Evolutionary conservation across 2,329 filamentous ascomycete species (phyloP).

Genomic region (Alternaria gansuensis): DNA sequence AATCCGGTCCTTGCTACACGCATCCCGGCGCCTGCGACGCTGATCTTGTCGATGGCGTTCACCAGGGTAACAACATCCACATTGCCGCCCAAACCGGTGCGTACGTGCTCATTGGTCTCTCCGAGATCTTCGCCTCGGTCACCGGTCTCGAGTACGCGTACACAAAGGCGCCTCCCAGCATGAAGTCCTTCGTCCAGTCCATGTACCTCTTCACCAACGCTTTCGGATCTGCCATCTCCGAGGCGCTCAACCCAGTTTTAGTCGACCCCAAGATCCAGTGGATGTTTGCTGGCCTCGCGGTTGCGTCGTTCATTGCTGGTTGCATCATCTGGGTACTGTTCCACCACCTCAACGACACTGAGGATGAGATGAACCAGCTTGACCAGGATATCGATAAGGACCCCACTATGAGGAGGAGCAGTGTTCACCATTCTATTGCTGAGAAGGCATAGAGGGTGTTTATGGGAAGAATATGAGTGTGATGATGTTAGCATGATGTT

Average conservation of each 20-base stretch:
- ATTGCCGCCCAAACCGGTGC: slow-evolving; percentile 58
- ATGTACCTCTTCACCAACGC: slow-evolving; percentile 69
- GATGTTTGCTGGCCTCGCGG: slow-evolving; percentile 60
- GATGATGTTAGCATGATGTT: slow-evolving; percentile 14
- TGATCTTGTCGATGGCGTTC: slow-evolving; percentile 39
- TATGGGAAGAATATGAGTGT: neutral
- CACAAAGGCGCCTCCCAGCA: slow-evolving; percentile 58
- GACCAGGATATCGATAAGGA: slow-evolving; percentile 48
- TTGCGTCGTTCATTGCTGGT: slow-evolving; percentile 44
- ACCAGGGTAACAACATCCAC: slow-evolving; percentile 54
- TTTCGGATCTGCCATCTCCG: slow-evolving; percentile 68
- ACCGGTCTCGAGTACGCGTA: slow-evolving; percentile 60
- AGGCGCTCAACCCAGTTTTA: slow-evolving; percentile 68
- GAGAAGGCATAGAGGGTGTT: slow-evolving; percentile 23
- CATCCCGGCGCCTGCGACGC: slow-evolving; percentile 47
- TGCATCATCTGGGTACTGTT: slow-evolving; percentile 51
- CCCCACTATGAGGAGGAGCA: slow-evolving; percentile 37
- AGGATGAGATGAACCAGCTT: slow-evolving; percentile 52
- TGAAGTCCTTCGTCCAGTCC: slow-evolving; percentile 61
- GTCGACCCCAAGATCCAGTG: slow-evolving; percentile 72
- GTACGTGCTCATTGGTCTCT: slow-evolving; percentile 59
- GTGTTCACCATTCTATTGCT: slow-evolving; percentile 27
- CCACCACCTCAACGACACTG: slow-evolving; percentile 50
- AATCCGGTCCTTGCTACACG: slow-evolving; percentile 62
- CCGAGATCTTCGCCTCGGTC: slow-evolving; percentile 60